These are phyloP conservation scores for Aspergillus pseudoglaucus DNA, from an alignment of 2,329 filamentous ascomycete genomes.

Conservation along the genomic window DNA sequence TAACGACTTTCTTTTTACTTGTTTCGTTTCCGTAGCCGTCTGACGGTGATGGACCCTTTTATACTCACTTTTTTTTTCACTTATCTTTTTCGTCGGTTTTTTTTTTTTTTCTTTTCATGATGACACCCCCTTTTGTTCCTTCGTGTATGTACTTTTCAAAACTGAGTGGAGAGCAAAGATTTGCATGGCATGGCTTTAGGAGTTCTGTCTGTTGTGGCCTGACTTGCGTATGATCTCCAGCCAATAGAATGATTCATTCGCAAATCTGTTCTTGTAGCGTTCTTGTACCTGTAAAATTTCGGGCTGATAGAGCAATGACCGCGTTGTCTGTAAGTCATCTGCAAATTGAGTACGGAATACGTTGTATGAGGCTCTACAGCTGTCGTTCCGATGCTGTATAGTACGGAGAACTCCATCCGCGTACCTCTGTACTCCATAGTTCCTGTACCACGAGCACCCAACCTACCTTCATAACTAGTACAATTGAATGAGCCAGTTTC, in stretches of 20 bases:
- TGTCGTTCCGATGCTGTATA: too few species aligned
- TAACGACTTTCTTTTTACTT: constrained; percentile 8
- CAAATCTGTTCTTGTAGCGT: not conserved
- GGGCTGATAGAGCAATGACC: too few species aligned
- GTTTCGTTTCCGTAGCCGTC: not conserved
- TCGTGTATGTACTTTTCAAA: constrained; percentile 10
- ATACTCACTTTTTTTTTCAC: constrained; percentile 8
- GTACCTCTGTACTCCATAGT: too few species aligned
- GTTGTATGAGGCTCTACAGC: too few species aligned
- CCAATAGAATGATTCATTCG: not conserved
- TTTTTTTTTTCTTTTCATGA: constrained; percentile 1
- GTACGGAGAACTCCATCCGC: too few species aligned
- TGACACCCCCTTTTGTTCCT: constrained; percentile 2
- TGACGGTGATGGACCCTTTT: constrained; percentile 5
- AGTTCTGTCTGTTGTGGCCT: not conserved
- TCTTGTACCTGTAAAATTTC: not conserved
- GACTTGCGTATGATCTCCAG: not conserved
- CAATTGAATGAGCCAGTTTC: too few species aligned
- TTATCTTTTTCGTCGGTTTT: not conserved
- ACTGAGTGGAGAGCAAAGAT: not conserved
- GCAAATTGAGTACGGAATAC: too few species aligned
- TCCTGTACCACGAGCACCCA: too few species aligned
- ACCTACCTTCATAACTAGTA: too few species aligned
- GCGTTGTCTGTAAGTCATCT: too few species aligned
- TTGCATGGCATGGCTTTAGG: constrained; percentile 1